Evolutionary conservation across 371 early-diverging fungal species (phyloP), one percentile per base, ranked within the genome.

Genomic region (Mortierella polycephala): DNA sequence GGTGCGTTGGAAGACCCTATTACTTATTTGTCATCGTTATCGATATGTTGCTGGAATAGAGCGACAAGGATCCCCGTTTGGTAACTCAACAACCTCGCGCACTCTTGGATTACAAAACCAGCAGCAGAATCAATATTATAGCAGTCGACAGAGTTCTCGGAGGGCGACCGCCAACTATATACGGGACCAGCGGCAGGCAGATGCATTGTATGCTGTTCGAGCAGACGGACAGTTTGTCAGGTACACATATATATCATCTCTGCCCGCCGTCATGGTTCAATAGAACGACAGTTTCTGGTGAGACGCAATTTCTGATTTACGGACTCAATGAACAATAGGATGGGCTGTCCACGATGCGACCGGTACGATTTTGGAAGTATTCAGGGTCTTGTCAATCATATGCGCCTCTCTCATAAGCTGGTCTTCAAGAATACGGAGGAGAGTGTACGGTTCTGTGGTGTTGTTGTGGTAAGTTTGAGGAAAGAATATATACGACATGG

Each of bases 381-480:
- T 44, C 93, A 91, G 71, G 94, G 94, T 1, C 94, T 95, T 69
- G 74, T 94, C 41, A 93, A 92, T 61, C 96, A 95, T 76, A 92
- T 91, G 75, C 85, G 94, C 41, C 81, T 90, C 39, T 85, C 87
- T n/a, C 94, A 94, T 75, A 81, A 83, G 21, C 71, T 86, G 40
- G 90, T 90, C 52, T 93, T 93, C 75, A 85, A 90, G 9, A 89
- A 86, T 42, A 87, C 90, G 42, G 90, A 90, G 46, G 92, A 94
- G 52, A 90, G 91, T 11, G 88, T 91, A 53, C 74, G 87, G 44
- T 72, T 83, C 52, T 93, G 93, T 70, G 95, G 95, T 4, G 83
- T 84, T 1, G 85, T 87, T 12, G 88, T 91, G 1, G 86, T 75
- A 67, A 62, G 81, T 68, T 37, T 14, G 13, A 49, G 0, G 18